Evolutionary conservation across 495 filamentous ascomycete species (phyloP).

Genomic region (Massariosphaeria phaeospora): DNA sequence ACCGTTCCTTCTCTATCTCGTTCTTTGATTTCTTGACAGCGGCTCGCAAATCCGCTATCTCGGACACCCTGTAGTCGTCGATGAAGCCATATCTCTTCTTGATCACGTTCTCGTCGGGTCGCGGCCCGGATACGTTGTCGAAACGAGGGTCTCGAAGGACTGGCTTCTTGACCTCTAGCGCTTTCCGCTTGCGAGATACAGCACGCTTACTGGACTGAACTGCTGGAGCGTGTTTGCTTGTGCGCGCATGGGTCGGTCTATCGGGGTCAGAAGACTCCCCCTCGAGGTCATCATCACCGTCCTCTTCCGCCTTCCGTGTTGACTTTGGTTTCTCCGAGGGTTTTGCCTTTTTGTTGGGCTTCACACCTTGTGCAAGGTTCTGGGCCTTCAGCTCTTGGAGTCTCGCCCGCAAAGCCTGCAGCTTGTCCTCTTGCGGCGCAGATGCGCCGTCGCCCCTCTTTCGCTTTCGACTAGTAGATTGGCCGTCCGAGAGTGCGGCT

Average conservation of each 20-base stretch:
- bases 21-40: constrained; percentile 64
- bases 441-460: constrained; percentile 43
- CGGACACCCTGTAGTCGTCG: constrained; percentile 72
- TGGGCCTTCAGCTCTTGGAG: constrained; percentile 36
- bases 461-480: constrained; percentile 42
- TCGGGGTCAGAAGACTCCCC: constrained; percentile 38
- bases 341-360: constrained; percentile 17
- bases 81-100: constrained; percentile 77
- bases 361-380: constrained; percentile 6
- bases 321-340: background rate
- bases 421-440: constrained; percentile 37
- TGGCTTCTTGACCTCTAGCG: constrained; percentile 54
- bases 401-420: constrained; percentile 31
- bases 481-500: constrained; percentile 52
- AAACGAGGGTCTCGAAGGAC: constrained; percentile 80
- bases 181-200: constrained; percentile 72
- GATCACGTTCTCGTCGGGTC: constrained; percentile 51
- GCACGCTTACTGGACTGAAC: constrained; percentile 74
- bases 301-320: constrained; percentile 7
- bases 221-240: constrained; percentile 82
- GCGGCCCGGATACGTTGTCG: constrained; percentile 50
- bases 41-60: constrained; percentile 67
- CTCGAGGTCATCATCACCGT: constrained; percentile 40
- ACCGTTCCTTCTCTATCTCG: constrained; percentile 53
- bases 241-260: constrained; percentile 42